phyloP scores from a whole-genome alignment of 495 filamentous ascomycete genomes.

The Parathielavia appendiculata region DNA sequence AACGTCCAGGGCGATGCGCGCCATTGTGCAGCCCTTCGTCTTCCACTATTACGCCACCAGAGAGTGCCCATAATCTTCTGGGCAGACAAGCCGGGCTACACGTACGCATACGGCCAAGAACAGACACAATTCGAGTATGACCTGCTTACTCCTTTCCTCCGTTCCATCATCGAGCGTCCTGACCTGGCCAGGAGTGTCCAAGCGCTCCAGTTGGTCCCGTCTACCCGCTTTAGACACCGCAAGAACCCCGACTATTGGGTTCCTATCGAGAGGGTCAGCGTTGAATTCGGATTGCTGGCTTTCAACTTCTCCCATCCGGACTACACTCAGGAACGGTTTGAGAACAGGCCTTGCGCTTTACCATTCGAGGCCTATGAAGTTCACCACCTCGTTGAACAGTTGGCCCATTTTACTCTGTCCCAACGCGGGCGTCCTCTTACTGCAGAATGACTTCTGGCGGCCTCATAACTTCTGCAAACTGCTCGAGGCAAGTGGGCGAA shows the following conservation, averaged over 20 bases:
- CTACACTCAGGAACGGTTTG: background rate
- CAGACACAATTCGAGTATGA: too few relatives aligned
- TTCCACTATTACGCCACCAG: conserved; percentile 5
- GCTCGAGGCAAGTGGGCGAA: background rate
- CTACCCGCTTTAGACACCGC: too few relatives aligned
- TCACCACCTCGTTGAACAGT: background rate
- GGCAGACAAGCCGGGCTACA: background rate
- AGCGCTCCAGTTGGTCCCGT: background rate
- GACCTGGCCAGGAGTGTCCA: background rate
- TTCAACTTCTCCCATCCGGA: background rate
- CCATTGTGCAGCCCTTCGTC: conserved; percentile 4
- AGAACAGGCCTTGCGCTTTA: background rate
- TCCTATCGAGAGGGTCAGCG: background rate
- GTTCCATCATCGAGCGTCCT: background rate
- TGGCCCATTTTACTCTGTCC: background rate
- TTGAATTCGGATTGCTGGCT: background rate
- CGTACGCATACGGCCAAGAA: too few relatives aligned
- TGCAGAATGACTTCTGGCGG: background rate
- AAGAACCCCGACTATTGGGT: too few relatives aligned
- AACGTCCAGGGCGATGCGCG: background rate
- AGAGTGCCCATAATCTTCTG: background rate
- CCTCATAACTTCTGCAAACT: background rate
- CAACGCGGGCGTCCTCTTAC: background rate
- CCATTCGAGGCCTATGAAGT: background rate
- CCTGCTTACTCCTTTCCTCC: background rate